Conservation (phyloP, 208 protist genomes). For the Leishmania braziliensis region DNA sequence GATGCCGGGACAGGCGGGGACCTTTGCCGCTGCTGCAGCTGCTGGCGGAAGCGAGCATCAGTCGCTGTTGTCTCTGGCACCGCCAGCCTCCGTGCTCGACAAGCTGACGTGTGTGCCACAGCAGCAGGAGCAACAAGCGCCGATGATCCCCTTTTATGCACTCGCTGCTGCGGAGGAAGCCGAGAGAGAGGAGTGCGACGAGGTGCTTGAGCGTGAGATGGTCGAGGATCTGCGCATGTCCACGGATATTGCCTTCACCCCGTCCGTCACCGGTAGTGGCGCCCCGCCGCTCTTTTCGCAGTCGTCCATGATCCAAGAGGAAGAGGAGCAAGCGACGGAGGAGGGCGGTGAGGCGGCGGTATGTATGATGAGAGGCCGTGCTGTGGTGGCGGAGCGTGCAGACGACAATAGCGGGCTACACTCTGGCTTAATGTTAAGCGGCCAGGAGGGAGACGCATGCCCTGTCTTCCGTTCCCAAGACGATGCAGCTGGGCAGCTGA, state of each 20-base stretch:
- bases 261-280: constrained; percentile 24
- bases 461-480: neutral
- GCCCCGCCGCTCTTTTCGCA: constrained; percentile 25
- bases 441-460: neutral
- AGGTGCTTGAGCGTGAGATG: constrained; percentile 44
- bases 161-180: constrained; percentile 3
- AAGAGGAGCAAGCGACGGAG: constrained; percentile 13
- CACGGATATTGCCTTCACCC: constrained; percentile 64
- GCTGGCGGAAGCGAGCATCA: neutral
- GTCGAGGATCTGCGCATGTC: constrained; percentile 74
- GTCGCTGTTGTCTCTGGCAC: neutral
- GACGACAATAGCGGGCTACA: neutral
- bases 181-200: constrained; percentile 28
- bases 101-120: neutral
- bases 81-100: neutral
- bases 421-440: neutral
- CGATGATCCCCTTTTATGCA: too few relatives aligned
- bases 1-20: neutral
- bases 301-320: constrained; percentile 30
- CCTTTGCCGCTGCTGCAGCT: neutral
- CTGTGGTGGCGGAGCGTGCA: neutral
- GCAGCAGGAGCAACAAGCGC: neutral
- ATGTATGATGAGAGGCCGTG: neutral
- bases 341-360: neutral
- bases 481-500: neutral